Evolutionary conservation across 108 stramenopile genomes (phyloP).

Genomic region (Pseudonitzschia multiseries): DNA sequence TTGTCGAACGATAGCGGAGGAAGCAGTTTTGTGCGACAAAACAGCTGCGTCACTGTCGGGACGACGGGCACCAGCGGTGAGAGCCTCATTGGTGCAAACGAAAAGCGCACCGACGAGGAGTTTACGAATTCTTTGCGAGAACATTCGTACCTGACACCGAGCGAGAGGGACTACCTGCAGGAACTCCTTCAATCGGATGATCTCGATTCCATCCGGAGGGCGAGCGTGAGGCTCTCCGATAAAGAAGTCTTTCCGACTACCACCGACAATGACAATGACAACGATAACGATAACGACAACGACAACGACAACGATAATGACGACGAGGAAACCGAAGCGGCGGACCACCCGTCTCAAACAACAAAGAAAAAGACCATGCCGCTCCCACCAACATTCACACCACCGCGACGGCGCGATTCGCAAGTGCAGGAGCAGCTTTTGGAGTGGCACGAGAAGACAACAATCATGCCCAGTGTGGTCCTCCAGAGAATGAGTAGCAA

Average conservation of each 20-base stretch:
- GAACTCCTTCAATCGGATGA: conserved; percentile 35
- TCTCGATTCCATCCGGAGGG: conserved; percentile 30
- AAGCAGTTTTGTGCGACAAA: conserved; percentile 12
- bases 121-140: conserved; percentile 10
- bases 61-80: not conserved
- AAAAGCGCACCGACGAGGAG: not conserved
- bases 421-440: conserved; percentile 42
- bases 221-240: conserved; percentile 31
- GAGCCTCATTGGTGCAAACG: not conserved
- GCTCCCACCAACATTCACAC: not conserved
- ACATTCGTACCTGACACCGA: conserved; percentile 25
- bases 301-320: not conserved
- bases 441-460: conserved; percentile 34
- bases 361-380: conserved; percentile 3
- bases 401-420: conserved; percentile 25
- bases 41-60: conserved; percentile 1
- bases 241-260: conserved; percentile 34
- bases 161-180: conserved; percentile 30
- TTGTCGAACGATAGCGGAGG: not conserved
- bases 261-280: not conserved
- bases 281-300: not conserved
- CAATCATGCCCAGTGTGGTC: conserved; percentile 29
- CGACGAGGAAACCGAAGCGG: not conserved
- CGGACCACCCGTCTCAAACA: not conserved
- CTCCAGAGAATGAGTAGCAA: conserved; percentile 24